Evolutionary conservation across 2,329 filamentous ascomycete genomes (phyloP).

Genomic region (Colletotrichum caudatum): DNA sequence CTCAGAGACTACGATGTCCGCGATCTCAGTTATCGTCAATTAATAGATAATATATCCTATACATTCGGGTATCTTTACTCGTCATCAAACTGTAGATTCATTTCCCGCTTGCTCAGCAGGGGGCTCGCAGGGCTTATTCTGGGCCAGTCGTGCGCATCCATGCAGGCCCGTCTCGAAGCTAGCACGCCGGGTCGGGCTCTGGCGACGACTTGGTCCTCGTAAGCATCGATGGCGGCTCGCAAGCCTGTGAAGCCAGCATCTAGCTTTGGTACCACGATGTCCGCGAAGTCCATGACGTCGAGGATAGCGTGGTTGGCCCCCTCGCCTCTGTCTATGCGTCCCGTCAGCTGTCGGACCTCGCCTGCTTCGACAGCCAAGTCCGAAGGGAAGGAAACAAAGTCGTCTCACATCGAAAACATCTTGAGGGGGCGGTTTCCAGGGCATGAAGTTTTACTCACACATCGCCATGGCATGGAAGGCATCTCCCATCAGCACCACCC

Average conservation of each 20-base stretch:
- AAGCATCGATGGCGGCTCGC: conserved; percentile 51
- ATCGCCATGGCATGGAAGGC: conserved; percentile 70
- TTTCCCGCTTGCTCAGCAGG: conserved; percentile 54
- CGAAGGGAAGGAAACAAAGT: background rate
- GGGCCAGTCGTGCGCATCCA: conserved; percentile 66
- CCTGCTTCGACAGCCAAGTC: conserved; percentile 8
- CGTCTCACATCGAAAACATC: background rate
- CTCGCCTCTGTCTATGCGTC: conserved; percentile 63
- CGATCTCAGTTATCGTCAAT: background rate
- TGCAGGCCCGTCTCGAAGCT: conserved; percentile 63
- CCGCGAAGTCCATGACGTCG: conserved; percentile 61
- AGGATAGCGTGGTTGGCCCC: conserved; percentile 68
- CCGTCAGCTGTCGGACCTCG: conserved; percentile 14
- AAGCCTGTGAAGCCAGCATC: conserved; percentile 37
- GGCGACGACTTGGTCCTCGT: conserved; percentile 58
- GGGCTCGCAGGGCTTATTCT: conserved; percentile 54
- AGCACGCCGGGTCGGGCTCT: conserved; percentile 61
- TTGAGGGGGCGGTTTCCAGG: conserved; percentile 1
- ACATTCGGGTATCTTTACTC: conserved; percentile 27
- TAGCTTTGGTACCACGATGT: conserved; percentile 47
- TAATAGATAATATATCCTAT: background rate
- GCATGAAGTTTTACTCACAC: conserved; percentile 58
- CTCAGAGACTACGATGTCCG: conserved; percentile 5
- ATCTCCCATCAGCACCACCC: conserved; percentile 64
- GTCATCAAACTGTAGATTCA: conserved; percentile 50